phyloP scores from a whole-genome alignment of 192 early-diverging fungal genomes.

The Coemansia erecta region DNA sequence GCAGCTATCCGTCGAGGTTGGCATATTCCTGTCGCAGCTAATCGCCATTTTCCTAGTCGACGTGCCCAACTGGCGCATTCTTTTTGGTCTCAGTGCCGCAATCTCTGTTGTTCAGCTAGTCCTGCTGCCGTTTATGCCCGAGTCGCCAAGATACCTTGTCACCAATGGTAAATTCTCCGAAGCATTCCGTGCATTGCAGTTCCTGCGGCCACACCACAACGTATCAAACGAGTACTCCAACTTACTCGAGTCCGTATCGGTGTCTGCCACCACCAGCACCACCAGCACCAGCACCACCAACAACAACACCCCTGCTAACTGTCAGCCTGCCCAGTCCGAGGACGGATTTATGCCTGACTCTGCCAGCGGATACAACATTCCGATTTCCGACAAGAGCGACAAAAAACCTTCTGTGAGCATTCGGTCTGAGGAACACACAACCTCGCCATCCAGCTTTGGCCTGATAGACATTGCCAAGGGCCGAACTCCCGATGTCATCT shows the following conservation, averaged over 20 bases:
- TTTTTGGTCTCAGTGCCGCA: constrained; percentile 61
- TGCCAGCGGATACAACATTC: constrained; percentile 5
- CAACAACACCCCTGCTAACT: too few species aligned
- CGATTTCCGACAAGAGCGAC: not conserved
- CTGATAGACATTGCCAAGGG: constrained; percentile 42
- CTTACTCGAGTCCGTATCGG: constrained; percentile 37
- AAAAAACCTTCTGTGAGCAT: not conserved
- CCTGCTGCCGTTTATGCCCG: constrained; percentile 68
- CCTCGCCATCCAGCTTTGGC: constrained; percentile 8
- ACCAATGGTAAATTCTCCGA: constrained; percentile 55
- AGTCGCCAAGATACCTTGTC: constrained; percentile 68
- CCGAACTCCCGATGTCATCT: constrained; percentile 51
- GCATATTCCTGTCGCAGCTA: constrained; percentile 69
- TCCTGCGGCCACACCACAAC: constrained; percentile 50
- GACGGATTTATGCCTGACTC: not conserved
- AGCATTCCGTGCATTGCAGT: constrained; percentile 50
- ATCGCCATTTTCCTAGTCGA: constrained; percentile 54
- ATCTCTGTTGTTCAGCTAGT: constrained; percentile 55
- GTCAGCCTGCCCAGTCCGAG: not conserved
- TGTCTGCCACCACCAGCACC: not conserved
- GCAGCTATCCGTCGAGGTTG: constrained; percentile 73
- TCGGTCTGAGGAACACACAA: not conserved
- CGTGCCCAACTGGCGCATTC: constrained; percentile 66
- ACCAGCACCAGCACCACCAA: too few species aligned
- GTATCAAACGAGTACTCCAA: constrained; percentile 58